Conservation (phyloP, 768 basidiomycete species). For the Dacryopinax primogenitus region DNA sequence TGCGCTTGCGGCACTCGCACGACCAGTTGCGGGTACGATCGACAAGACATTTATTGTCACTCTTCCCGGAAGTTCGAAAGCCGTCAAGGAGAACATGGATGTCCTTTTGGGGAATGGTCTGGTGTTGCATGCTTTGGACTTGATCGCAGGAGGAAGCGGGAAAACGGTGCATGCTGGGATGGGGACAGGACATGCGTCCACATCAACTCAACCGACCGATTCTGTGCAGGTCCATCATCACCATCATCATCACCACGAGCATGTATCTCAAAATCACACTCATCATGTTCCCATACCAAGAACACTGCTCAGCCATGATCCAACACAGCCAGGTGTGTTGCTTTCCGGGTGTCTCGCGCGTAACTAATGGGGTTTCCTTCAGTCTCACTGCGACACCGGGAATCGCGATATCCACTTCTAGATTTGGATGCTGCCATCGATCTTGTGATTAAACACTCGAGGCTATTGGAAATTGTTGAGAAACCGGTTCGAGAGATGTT, state of each 20-base stretch:
- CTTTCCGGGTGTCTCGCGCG: not conserved
- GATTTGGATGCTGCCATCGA: constrained; percentile 51
- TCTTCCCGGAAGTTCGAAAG: constrained; percentile 75
- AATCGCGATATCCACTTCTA: constrained; percentile 65
- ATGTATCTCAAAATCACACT: constrained; percentile 26
- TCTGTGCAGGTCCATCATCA: constrained; percentile 19
- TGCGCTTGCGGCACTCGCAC: constrained; percentile 65
- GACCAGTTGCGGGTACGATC: constrained; percentile 68
- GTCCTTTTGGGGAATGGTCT: constrained; percentile 47
- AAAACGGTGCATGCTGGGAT: constrained; percentile 43
- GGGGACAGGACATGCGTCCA: constrained; percentile 25
- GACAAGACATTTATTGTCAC: constrained; percentile 57
- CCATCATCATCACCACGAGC: constrained; percentile 28
- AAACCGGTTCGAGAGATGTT: constrained; percentile 33
- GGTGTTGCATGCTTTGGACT: constrained; percentile 56
- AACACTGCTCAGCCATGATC: constrained; percentile 54
- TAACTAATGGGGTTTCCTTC: not conserved
- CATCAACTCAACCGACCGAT: not conserved
- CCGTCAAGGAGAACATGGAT: constrained; percentile 64
- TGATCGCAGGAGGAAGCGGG: constrained; percentile 57
- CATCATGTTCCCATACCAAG: constrained; percentile 40
- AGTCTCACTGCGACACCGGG: constrained; percentile 60
- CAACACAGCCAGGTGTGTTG: constrained; percentile 46
- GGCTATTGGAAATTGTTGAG: constrained; percentile 31
- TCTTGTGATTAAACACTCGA: constrained; percentile 40